phyloP scores from a whole-genome alignment of 805 yeast species.

The Cyberlindnera xishuangbannaensis region DNA sequence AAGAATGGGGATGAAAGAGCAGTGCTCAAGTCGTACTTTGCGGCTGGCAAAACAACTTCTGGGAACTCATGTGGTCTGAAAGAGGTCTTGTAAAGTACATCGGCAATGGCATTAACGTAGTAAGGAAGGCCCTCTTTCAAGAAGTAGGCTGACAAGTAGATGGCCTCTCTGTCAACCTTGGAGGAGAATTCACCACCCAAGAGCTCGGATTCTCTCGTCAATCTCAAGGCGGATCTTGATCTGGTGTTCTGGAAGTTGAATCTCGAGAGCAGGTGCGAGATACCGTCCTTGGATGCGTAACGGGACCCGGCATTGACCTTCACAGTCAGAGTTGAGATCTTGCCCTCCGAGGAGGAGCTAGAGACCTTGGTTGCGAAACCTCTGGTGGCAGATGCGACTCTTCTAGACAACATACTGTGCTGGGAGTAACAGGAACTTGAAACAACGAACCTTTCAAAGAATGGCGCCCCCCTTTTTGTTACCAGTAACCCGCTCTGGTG shows the following conservation, averaged over 20 bases:
- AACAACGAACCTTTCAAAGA: too few relatives aligned
- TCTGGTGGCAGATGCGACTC: conserved; percentile 27
- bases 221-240: conserved; percentile 81
- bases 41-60: conserved; percentile 80
- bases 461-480: too few relatives aligned
- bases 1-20: conserved; percentile 47
- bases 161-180: conserved; percentile 73
- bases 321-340: conserved; percentile 71
- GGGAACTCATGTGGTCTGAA: conserved; percentile 79
- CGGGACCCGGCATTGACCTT: conserved; percentile 87
- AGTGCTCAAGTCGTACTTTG: conserved; percentile 53
- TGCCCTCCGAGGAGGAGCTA: conserved; percentile 51
- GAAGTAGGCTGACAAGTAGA: conserved; percentile 75
- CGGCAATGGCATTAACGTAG: conserved; percentile 80
- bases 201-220: conserved; percentile 91
- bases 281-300: conserved; percentile 62
- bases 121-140: conserved; percentile 86
- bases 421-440: too few relatives aligned
- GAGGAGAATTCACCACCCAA: conserved; percentile 79
- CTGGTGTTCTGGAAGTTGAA: conserved; percentile 80
- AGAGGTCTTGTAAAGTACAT: conserved; percentile 60
- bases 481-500: too few relatives aligned
- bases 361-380: conserved; percentile 38
- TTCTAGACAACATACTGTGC: conserved; percentile 23
- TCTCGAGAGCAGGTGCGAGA: conserved; percentile 78